phyloP scores from a whole-genome alignment of 805 yeast genomes.

The Nematodospora valgi region DNA sequence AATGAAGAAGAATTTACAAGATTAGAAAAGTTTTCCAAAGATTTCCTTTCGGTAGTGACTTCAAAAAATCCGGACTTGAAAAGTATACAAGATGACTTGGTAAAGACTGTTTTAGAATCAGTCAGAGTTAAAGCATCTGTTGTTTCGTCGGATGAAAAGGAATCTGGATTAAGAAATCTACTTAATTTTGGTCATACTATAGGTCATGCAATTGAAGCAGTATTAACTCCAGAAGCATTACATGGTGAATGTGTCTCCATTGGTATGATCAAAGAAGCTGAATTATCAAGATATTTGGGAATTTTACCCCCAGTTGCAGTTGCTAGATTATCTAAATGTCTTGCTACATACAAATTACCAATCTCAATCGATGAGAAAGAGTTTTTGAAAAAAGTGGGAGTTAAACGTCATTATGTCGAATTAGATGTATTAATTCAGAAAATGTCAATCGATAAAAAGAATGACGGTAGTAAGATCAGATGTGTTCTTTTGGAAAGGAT shows the following conservation, averaged over 20 bases:
- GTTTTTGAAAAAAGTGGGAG: constrained; percentile 62
- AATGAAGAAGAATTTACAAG: constrained; percentile 83
- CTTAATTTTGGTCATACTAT: constrained; percentile 95
- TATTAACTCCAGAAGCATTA: constrained; percentile 89
- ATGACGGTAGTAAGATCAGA: constrained; percentile 87
- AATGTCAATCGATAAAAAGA: constrained; percentile 96
- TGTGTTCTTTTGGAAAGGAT: constrained; percentile 79
- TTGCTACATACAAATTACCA: constrained; percentile 85
- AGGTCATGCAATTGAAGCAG: constrained; percentile 98
- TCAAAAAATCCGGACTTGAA: constrained; percentile 47
- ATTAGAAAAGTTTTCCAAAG: constrained; percentile 70
- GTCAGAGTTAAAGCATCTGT: constrained; percentile 91
- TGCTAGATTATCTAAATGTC: constrained; percentile 79
- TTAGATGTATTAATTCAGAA: constrained; percentile 69
- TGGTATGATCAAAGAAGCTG: constrained; percentile 94
- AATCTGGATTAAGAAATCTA: constrained; percentile 87
- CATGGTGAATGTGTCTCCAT: constrained; percentile 99
- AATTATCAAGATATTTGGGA: constrained; percentile 87
- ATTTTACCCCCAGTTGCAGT: constrained; percentile 90
- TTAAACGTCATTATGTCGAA: constrained; percentile 62
- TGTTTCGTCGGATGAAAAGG: constrained; percentile 91
- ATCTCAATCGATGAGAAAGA: constrained; percentile 68
- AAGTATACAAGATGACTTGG: constrained; percentile 68
- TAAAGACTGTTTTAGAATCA: constrained; percentile 78
- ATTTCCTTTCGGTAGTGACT: constrained; percentile 64